Conservation (phyloP, 2,329 filamentous ascomycete species). For the Dothistroma pini region DNA sequence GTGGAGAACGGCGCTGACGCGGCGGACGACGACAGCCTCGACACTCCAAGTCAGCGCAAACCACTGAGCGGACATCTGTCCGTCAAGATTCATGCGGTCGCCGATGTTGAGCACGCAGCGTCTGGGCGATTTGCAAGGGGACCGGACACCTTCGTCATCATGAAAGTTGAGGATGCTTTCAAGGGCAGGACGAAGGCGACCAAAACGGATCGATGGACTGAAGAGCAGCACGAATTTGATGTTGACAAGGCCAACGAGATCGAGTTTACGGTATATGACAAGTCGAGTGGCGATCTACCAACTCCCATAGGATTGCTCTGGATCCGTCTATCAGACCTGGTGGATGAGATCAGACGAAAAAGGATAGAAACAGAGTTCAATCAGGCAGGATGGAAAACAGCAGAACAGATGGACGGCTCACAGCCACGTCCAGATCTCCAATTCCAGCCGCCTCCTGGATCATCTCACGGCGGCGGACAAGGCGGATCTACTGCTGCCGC, state of each 20-base stretch:
- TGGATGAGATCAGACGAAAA: constrained; percentile 95
- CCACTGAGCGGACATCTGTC: constrained; percentile 89
- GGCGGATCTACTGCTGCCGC: constrained; percentile 37
- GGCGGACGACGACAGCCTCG: constrained; percentile 89
- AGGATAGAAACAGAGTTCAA: constrained; percentile 96
- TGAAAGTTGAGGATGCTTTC: constrained; percentile 94
- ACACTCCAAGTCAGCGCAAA: constrained; percentile 89
- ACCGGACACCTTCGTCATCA: constrained; percentile 90
- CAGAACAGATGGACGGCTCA: constrained; percentile 81
- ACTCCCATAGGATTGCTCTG: constrained; percentile 93
- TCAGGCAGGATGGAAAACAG: constrained; percentile 92
- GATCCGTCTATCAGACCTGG: constrained; percentile 95
- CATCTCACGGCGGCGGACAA: constrained; percentile 29
- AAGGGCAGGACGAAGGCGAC: constrained; percentile 84
- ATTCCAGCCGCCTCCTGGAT: constrained; percentile 49
- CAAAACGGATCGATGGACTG: constrained; percentile 84
- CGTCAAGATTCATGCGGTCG: constrained; percentile 81
- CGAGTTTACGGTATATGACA: constrained; percentile 96
- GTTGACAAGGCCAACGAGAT: constrained; percentile 99
- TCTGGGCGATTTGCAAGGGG: constrained; percentile 78
- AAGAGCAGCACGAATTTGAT: constrained; percentile 85
- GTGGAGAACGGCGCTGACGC: constrained; percentile 47
- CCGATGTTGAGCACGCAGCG: constrained; percentile 90
- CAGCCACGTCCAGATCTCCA: constrained; percentile 52
- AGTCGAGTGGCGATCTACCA: constrained; percentile 73